Conservation (phyloP, 257 asterid genomes). For the Coffea eugenioides region DNA sequence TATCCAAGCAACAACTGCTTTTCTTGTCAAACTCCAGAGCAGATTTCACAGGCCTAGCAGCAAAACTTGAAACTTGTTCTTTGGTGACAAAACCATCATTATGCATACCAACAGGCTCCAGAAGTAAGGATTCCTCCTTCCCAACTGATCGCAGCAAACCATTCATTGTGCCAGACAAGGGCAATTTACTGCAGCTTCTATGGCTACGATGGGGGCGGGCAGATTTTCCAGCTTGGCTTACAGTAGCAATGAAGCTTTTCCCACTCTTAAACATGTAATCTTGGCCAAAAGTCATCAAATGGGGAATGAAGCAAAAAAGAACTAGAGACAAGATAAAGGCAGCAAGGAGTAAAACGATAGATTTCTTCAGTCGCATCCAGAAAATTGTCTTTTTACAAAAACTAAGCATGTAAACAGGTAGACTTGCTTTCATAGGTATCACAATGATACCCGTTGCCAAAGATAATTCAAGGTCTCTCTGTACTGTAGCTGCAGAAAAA, state of each 20-base stretch:
- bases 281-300: conserved; percentile 26
- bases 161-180: conserved; percentile 34
- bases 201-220: conserved; percentile 20
- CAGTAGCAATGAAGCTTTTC: conserved; percentile 28
- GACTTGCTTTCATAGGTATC: conserved; percentile 83
- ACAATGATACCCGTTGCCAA: conserved; percentile 63
- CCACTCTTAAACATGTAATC: conserved; percentile 38
- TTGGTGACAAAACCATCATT: conserved; percentile 22
- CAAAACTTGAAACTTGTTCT: conserved; percentile 16
- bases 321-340: conserved; percentile 43
- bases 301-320: conserved; percentile 41
- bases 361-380: conserved; percentile 57
- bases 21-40: conserved; percentile 24
- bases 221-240: conserved; percentile 25
- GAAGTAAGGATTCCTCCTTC: conserved; percentile 33
- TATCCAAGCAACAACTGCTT: conserved; percentile 23
- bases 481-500: conserved; percentile 59
- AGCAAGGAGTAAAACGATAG: conserved; percentile 32
- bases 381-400: conserved; percentile 59
- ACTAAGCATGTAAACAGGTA: conserved; percentile 51
- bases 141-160: conserved; percentile 32
- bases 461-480: conserved; percentile 71
- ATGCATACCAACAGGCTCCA: conserved; percentile 34
- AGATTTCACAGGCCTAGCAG: conserved; percentile 7
- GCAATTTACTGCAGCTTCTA: conserved; percentile 21